Conservation (phyloP, 2,329 filamentous ascomycete genomes). For the Penicillium polonicum region DNA sequence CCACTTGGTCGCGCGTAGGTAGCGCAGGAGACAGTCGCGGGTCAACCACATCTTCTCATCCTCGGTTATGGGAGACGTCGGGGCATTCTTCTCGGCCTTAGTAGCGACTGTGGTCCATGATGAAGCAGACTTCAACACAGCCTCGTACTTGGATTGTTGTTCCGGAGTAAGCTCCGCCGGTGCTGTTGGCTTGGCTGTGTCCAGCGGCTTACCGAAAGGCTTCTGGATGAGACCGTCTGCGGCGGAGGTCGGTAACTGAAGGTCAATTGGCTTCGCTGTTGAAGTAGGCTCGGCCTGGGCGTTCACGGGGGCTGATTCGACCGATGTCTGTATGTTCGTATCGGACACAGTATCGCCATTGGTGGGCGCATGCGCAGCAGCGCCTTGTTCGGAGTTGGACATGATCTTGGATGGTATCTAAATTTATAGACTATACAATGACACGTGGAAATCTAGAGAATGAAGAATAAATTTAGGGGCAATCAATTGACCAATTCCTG, state of each 20-base stretch:
- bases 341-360: conserved; percentile 14
- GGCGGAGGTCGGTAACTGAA: conserved; percentile 39
- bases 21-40: conserved; percentile 85
- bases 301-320: conserved; percentile 4
- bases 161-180: conserved; percentile 67
- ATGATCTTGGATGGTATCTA: background rate
- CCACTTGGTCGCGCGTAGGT: conserved; percentile 94
- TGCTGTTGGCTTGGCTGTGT: conserved; percentile 58
- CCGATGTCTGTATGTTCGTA: background rate
- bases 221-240: conserved; percentile 50
- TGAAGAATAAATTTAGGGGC: background rate
- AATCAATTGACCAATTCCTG: background rate
- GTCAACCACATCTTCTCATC: conserved; percentile 87
- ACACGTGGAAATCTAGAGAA: background rate
- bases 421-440: background rate
- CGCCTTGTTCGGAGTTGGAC: conserved; percentile 6
- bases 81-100: conserved; percentile 58
- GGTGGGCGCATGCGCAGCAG: conserved; percentile 7
- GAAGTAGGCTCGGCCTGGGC: conserved; percentile 10
- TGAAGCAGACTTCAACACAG: conserved; percentile 68
- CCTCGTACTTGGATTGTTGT: conserved; percentile 77
- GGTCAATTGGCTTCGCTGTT: conserved; percentile 17
- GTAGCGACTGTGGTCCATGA: conserved; percentile 70
- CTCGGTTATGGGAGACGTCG: conserved; percentile 67
- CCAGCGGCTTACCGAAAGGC: conserved; percentile 59